Evolutionary conservation across 805 yeast genomes (phyloP), one percentile per base, ranked within the genome.

Genomic region (Soucietia sequanensis): DNA sequence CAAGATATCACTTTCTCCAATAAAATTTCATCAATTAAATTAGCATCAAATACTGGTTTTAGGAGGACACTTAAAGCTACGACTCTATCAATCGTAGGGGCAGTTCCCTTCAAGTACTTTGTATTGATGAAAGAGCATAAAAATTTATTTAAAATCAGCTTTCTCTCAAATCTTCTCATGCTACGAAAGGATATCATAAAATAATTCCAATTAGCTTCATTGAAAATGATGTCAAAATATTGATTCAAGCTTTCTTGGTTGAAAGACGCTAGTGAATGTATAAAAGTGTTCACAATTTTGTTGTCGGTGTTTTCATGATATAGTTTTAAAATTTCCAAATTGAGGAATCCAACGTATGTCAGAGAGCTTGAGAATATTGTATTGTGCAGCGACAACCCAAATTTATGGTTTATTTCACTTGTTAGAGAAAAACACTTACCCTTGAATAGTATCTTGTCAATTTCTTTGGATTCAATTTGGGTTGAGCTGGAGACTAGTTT

Each of bases 401-500:
- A 19, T 6, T 26, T 21, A 11, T 30, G 4, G 15, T 25, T 31
- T 5, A 47, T 42, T 36, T 65, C 69, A 22, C 50, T 52, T 11
- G 55, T 39, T 10, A 56, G 33, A 1, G 62, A 36, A 28, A 50
- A 58, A 8, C 45, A 33, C 30, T 46, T 52, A 0, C 72, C 72
- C 28, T 52, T 62, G 41, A 58, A 67, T 7, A 68, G n/a, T 4
- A 67, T 43, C 32, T 60, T 60, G 31, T 65, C 70, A n/a, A 62
- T 39, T 37, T 67, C 72, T 28, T 53, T 54, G 6, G 39, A 22
- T 21, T 52, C 54, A 5, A 49, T 18, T 2, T 36, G 31, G 4
- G 30, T 23, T 1, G 35, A 10, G 15, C 36, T 12, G 2, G 8
- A 12, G 7, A 44, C 30, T 31, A 53, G 28, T 15, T 21, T 30